Evolutionary conservation across 495 filamentous ascomycete genomes (phyloP).

Genomic region (Astrothelium subdiscretum): DNA sequence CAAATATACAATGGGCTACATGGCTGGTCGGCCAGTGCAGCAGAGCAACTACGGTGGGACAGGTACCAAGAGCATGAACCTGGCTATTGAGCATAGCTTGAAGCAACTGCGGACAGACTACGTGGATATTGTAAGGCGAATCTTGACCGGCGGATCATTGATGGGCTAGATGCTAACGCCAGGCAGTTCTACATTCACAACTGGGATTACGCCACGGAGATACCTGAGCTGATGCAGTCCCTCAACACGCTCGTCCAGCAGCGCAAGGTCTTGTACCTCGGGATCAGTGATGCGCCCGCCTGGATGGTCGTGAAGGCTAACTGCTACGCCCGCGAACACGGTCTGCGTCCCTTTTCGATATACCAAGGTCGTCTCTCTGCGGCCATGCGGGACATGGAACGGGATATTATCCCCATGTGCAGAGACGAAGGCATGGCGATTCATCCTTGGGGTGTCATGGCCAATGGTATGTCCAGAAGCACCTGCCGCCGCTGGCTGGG

Average conservation of each 20-base stretch:
- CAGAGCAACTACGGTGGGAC: constrained; percentile 51
- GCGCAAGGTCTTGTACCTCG: constrained; percentile 62
- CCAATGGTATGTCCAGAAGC: too few relatives aligned
- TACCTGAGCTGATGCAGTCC: constrained; percentile 59
- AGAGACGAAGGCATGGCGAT: constrained; percentile 28
- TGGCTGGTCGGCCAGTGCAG: constrained; percentile 28
- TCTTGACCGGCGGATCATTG: not conserved
- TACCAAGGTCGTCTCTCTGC: constrained; percentile 57
- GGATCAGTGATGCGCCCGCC: constrained; percentile 52
- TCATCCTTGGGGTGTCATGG: constrained; percentile 29
- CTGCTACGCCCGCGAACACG: constrained; percentile 19
- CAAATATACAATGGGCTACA: constrained; percentile 45
- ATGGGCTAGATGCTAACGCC: not conserved
- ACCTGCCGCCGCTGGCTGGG: too few relatives aligned
- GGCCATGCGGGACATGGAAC: constrained; percentile 33
- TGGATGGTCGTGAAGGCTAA: constrained; percentile 24
- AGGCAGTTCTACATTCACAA: constrained; percentile 35
- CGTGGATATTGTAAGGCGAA: constrained; percentile 42
- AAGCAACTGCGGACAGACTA: constrained; percentile 55
- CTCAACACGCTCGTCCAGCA: constrained; percentile 46
- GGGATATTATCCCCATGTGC: constrained; percentile 46
- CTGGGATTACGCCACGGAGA: constrained; percentile 54
- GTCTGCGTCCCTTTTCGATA: constrained; percentile 49
- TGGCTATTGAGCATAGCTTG: constrained; percentile 43
- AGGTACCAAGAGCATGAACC: constrained; percentile 46